Conservation (phyloP, 2,329 filamentous ascomycete genomes). For the Paecilomyces sp. region DNA sequence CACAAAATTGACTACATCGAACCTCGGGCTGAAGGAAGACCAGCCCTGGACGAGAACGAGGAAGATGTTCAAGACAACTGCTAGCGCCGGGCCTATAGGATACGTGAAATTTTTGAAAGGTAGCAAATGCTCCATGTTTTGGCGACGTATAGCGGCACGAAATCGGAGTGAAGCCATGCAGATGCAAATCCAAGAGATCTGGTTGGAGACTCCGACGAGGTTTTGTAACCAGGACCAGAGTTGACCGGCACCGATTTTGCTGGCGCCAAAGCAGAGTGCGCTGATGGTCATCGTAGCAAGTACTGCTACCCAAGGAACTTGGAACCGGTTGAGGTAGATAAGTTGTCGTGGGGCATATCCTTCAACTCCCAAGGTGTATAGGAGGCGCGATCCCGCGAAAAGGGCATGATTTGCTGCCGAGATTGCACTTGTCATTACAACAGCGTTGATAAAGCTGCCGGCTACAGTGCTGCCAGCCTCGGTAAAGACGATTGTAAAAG, state of each 20-base stretch:
- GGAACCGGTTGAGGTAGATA: slow-evolving; percentile 41
- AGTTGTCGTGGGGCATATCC: slow-evolving; percentile 52
- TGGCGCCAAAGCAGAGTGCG: slow-evolving; percentile 57
- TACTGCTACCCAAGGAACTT: slow-evolving; percentile 49
- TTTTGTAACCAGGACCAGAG: slow-evolving; percentile 64
- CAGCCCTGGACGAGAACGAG: slow-evolving; percentile 58
- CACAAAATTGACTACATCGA: slow-evolving; percentile 54
- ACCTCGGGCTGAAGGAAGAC: slow-evolving; percentile 52
- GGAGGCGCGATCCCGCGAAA: slow-evolving; percentile 49
- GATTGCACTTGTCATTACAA: slow-evolving; percentile 53
- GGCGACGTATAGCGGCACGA: slow-evolving; percentile 48
- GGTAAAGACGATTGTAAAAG: slow-evolving; percentile 57
- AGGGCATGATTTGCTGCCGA: slow-evolving; percentile 54
- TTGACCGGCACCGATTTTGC: slow-evolving; percentile 58
- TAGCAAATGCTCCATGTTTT: slow-evolving; percentile 55
- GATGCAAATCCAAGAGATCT: slow-evolving; percentile 58
- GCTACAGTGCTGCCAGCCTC: slow-evolving; percentile 49
- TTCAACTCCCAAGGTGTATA: slow-evolving; percentile 51
- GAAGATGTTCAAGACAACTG: slow-evolving; percentile 51
- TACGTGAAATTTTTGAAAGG: slow-evolving; percentile 64
- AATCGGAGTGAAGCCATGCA: slow-evolving; percentile 59
- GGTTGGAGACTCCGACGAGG: slow-evolving; percentile 61
- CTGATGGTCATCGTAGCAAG: slow-evolving; percentile 48
- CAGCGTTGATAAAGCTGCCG: slow-evolving; percentile 55
- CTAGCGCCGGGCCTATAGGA: slow-evolving; percentile 54